Conservation (phyloP, 2,329 filamentous ascomycete species). For the Aspergillus amoenus region DNA sequence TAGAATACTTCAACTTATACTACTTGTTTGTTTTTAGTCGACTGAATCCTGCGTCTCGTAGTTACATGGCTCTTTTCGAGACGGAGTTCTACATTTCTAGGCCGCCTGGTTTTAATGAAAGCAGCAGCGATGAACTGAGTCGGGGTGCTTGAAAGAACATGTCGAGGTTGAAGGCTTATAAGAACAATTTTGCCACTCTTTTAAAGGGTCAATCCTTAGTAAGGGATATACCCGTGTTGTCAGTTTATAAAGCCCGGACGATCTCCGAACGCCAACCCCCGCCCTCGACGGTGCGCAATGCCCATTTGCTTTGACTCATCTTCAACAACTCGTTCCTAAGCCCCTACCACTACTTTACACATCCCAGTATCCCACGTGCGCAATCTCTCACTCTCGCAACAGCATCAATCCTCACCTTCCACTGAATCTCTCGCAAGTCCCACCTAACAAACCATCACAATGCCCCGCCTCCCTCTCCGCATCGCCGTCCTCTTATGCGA, state of each 20-base stretch:
- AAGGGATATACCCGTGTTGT: not conserved
- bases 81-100: not conserved
- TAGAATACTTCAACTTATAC: not conserved
- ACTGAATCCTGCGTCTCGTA: not conserved
- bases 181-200: too few relatives aligned
- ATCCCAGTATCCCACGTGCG: not conserved
- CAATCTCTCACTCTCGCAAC: not conserved
- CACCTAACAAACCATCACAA: constrained; percentile 14
- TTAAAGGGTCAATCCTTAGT: not conserved
- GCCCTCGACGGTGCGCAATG: not conserved
- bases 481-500: constrained; percentile 90
- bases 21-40: not conserved
- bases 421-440: too few relatives aligned
- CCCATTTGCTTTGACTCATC: too few relatives aligned
- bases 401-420: too few relatives aligned
- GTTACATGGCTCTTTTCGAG: not conserved
- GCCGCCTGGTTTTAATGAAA: not conserved
- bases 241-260: not conserved
- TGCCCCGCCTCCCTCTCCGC: constrained; percentile 55
- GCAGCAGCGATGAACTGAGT: not conserved
- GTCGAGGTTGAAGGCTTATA: too few relatives aligned
- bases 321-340: too few relatives aligned
- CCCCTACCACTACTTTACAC: too few relatives aligned
- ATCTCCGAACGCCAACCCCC: not conserved
- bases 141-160: not conserved